Conservation (phyloP, 306 rosid species). For the Malus asiatica region DNA sequence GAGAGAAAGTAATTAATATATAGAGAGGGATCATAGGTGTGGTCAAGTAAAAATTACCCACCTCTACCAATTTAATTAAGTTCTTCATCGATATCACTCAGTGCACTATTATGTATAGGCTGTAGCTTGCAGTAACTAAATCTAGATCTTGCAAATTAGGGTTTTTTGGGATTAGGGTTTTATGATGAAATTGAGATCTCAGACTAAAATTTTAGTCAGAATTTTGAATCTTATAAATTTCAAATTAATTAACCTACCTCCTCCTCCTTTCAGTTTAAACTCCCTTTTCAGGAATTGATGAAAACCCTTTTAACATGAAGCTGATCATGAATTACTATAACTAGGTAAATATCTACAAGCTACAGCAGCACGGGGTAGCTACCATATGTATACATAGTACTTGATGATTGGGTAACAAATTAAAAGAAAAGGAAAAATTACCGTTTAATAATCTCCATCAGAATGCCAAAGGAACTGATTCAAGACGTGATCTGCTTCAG, state of each 20-base stretch:
- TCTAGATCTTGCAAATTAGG: slow-evolving; percentile 30
- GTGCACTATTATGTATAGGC: background rate
- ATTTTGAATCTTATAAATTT: background rate
- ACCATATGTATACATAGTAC: background rate
- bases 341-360: background rate
- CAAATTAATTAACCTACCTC: background rate
- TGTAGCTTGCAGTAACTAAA: background rate
- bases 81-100: background rate
- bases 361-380: background rate
- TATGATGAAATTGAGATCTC: background rate
- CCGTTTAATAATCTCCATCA: slow-evolving; percentile 29
- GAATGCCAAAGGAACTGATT: slow-evolving; percentile 24
- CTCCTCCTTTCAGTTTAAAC: background rate
- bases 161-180: slow-evolving; percentile 40
- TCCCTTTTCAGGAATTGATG: background rate
- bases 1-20: slow-evolving; percentile 16
- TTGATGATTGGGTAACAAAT: background rate
- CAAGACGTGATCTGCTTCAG: slow-evolving; percentile 43
- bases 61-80: background rate
- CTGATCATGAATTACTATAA: background rate
- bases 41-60: background rate
- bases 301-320: background rate
- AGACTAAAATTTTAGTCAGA: background rate
- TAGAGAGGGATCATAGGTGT: background rate
- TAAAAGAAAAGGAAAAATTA: slow-evolving; percentile 19